Conservation (phyloP, 2,329 filamentous ascomycete genomes). For the Monosporascus sp. region DNA sequence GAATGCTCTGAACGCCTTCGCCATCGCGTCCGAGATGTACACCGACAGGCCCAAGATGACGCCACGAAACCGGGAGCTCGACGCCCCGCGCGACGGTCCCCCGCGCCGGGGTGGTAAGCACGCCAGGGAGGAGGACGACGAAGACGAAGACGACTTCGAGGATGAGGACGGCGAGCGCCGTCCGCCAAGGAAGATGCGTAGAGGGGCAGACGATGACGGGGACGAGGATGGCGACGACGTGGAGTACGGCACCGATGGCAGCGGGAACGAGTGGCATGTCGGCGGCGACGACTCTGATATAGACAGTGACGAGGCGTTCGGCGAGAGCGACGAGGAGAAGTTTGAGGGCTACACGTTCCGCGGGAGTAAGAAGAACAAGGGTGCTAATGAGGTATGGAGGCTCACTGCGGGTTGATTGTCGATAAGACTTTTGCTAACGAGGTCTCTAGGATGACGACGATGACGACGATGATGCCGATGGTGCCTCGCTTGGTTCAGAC, state of each 20-base stretch:
- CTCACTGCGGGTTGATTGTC: slow-evolving; percentile 13
- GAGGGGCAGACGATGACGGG: slow-evolving; percentile 38
- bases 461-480: slow-evolving; percentile 55
- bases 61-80: slow-evolving; percentile 46
- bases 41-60: slow-evolving; percentile 42
- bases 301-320: slow-evolving; percentile 75
- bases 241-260: slow-evolving; percentile 76
- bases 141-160: slow-evolving; percentile 52
- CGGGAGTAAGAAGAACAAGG: slow-evolving; percentile 37
- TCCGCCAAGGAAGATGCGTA: slow-evolving; percentile 35
- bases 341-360: slow-evolving; percentile 68
- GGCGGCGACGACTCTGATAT: slow-evolving; percentile 64
- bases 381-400: slow-evolving; percentile 36
- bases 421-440: slow-evolving; percentile 12
- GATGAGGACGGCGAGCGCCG: slow-evolving; percentile 55
- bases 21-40: slow-evolving; percentile 50
- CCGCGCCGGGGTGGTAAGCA: slow-evolving; percentile 33
- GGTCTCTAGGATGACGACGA: slow-evolving; percentile 45
- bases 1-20: slow-evolving; percentile 52
- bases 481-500: slow-evolving; percentile 53
- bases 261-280: slow-evolving; percentile 79
- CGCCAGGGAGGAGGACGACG: slow-evolving; percentile 38
- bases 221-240: slow-evolving; percentile 55
- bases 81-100: slow-evolving; percentile 31
- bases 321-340: slow-evolving; percentile 78